Evolutionary conservation across 768 basidiomycete species (phyloP), one percentile per base, ranked within the genome.

Genomic region (Coprinopsis sp.): DNA sequence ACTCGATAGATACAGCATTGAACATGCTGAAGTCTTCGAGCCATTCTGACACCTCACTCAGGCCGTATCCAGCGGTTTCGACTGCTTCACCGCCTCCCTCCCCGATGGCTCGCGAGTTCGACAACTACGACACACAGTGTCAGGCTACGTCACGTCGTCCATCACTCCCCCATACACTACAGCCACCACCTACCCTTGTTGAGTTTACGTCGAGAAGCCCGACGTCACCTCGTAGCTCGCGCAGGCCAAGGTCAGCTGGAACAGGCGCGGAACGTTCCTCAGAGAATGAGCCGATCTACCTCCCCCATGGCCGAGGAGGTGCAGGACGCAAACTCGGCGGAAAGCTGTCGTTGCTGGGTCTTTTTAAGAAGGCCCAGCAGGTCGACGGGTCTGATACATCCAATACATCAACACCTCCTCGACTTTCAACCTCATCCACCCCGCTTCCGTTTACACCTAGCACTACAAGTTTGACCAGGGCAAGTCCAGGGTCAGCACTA

Each of bases 1-100:
- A 81, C 31, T 90, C 87, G 1, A 78, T 89, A 49, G 89, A 91
- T 59, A 84, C 81, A 33, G 79, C 82, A 4, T 67, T 87, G 52
- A 73, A 79, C 45, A 72, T 76, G 60, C 62, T 76, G 51, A 75
- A 69, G 52, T 61, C 71, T 4, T 56, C 67, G 24, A 64, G 64
- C 38, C 54, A 59, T 27, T 59, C 70, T 10, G 64, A 62, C 45
- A 42, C 54, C 39, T 31, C 51, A 54, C 41, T 43, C 57, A 28
- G 36, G 33, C 46, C 30, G 8, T 56, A 54, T 44, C 47, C 56
- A 28, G 50, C 61, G 21, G 33, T 33, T 27, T 23, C 47, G 16
- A 33, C 25, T 4, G 39, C 14, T 14, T 72, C 69, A n/a, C 75
- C 70, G 51, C 72, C 73, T 46, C 53, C 69, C 38, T 71, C 71